Conservation (phyloP, 805 yeast genomes). For the Nakazawaea peltata region DNA sequence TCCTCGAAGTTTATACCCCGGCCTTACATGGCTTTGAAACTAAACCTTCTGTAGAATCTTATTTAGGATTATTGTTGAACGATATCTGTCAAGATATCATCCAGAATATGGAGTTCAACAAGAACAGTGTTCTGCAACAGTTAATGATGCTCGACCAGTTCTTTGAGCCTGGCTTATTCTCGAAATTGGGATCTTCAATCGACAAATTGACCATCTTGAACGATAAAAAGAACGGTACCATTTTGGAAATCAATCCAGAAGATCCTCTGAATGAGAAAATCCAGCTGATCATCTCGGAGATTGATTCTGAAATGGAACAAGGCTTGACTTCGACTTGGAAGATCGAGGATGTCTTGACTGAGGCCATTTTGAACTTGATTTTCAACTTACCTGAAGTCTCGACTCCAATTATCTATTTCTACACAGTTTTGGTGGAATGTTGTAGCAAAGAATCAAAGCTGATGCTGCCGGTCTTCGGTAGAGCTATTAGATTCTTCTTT, state of each 20-base stretch:
- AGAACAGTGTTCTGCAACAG: constrained; percentile 80
- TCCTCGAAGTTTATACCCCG: constrained; percentile 52
- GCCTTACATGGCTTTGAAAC: constrained; percentile 52
- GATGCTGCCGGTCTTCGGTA: constrained; percentile 91
- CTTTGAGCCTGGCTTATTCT: constrained; percentile 58
- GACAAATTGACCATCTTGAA: constrained; percentile 47
- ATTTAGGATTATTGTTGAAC: constrained; percentile 55
- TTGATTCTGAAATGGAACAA: constrained; percentile 29
- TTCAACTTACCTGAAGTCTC: constrained; percentile 65
- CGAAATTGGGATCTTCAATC: constrained; percentile 68
- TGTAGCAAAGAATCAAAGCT: constrained; percentile 76
- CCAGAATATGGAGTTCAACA: constrained; percentile 79
- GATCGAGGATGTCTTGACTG: constrained; percentile 83
- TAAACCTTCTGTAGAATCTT: constrained; percentile 44
- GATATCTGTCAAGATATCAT: constrained; percentile 73
- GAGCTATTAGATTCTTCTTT: constrained; percentile 82
- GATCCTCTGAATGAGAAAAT: constrained; percentile 15
- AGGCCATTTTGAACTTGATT: constrained; percentile 69
- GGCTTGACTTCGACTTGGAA: constrained; percentile 65
- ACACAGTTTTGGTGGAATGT: constrained; percentile 77
- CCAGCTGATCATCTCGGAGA: constrained; percentile 20
- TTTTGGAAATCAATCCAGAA: constrained; percentile 30
- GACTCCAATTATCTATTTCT: constrained; percentile 70
- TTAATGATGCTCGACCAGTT: constrained; percentile 65
- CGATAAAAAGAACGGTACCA: constrained; percentile 19